Percentiles rank a stretch among this genome's conserved stretches.
Evolutionary conservation across 2,329 filamentous ascomycete species (phyloP).

Genomic region (Fusarium scirpi): DNA sequence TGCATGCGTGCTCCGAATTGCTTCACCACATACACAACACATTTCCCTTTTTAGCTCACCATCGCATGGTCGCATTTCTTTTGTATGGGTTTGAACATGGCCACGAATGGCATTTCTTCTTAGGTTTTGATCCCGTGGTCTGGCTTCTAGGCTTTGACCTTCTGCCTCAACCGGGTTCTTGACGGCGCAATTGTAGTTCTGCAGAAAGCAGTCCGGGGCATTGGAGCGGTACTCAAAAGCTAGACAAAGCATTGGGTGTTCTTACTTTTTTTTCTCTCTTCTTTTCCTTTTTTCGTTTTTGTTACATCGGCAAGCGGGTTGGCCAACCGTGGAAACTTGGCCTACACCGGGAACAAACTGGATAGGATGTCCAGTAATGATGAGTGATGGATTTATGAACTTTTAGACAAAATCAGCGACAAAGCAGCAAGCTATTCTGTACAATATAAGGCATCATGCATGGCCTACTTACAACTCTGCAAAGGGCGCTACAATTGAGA

Average conservation of each 20-base stretch:
- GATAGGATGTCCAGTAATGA: slow-evolving; percentile 29
- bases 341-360: slow-evolving; percentile 25
- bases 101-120: slow-evolving; percentile 7
- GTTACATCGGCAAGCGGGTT: not conserved
- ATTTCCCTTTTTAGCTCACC: not conserved
- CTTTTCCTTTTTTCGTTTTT: not conserved
- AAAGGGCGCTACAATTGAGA: slow-evolving; percentile 20
- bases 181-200: slow-evolving; percentile 27
- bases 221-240: slow-evolving; percentile 34
- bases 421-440: slow-evolving; percentile 37
- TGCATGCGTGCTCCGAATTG: slow-evolving; percentile 1
- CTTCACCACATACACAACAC: slow-evolving; percentile 10
- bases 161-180: slow-evolving; percentile 13
- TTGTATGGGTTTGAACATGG: slow-evolving; percentile 28
- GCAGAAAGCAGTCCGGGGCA: slow-evolving; percentile 35
- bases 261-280: not conserved
- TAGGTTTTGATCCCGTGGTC: not conserved
- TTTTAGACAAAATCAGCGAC: slow-evolving; percentile 39
- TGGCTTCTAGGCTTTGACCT: slow-evolving; percentile 10
- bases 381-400: slow-evolving; percentile 43
- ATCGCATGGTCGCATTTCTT: slow-evolving; percentile 14
- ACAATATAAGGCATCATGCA: slow-evolving; percentile 28
- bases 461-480: slow-evolving; percentile 21
- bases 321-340: slow-evolving; percentile 3
- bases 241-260: slow-evolving; percentile 34